These are phyloP conservation scores for Hylodesmum podocarpum DNA, from an alignment of 306 rosid species.

Conservation along the genomic window DNA sequence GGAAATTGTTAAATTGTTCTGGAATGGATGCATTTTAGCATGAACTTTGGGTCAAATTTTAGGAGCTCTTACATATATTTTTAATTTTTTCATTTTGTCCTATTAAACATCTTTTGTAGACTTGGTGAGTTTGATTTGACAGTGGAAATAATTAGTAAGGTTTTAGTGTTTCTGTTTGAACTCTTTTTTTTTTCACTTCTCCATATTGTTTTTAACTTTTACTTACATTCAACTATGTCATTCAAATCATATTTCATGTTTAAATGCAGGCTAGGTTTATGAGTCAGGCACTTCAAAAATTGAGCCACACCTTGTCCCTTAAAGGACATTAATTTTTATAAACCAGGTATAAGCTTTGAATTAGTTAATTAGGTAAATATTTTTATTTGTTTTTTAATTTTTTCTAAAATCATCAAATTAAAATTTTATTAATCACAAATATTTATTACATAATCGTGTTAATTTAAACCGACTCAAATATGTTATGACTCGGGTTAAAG, in stretches of 20 bases:
- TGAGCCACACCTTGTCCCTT: conserved; percentile 84
- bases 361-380: too few species aligned
- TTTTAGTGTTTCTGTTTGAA: background rate
- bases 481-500: too few species aligned
- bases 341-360: conserved; percentile 83
- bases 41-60: background rate
- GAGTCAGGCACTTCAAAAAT: conserved; percentile 94
- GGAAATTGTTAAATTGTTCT: conserved; percentile 2
- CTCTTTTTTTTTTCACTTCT: conserved; percentile 1
- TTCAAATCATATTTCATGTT: conserved; percentile 6
- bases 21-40: background rate
- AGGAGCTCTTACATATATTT: background rate
- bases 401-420: too few species aligned
- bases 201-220: background rate
- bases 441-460: too few species aligned
- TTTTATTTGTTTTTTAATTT: too few species aligned
- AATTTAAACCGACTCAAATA: too few species aligned
- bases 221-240: background rate
- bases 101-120: background rate
- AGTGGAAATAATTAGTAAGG: background rate
- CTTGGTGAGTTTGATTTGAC: background rate
- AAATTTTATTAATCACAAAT: too few species aligned
- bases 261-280: conserved; percentile 90
- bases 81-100: conserved; percentile 7
- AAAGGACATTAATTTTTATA: conserved; percentile 68